Percentiles rank a stretch among this genome's conserved stretches.
These are phyloP conservation scores for Acer campestre DNA, from an alignment of 345 rosid species.

Conservation along the genomic window DNA sequence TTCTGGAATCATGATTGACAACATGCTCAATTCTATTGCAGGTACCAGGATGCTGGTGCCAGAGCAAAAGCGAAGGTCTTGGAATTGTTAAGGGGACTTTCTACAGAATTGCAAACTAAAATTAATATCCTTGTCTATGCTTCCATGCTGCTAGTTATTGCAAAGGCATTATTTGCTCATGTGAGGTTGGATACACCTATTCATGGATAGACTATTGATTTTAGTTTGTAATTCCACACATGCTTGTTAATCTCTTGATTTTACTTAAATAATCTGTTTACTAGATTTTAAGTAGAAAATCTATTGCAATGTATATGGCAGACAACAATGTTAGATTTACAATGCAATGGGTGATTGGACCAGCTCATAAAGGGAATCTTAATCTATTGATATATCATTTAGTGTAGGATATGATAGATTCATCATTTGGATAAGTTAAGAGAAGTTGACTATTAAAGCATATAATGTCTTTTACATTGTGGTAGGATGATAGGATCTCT, in stretches of 20 bases:
- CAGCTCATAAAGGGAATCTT: not conserved
- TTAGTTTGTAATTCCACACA: not conserved
- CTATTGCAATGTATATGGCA: not conserved
- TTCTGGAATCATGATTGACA: conserved; percentile 1
- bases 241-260: not conserved
- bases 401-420: not conserved
- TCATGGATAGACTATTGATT: not conserved
- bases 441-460: conserved; percentile 1
- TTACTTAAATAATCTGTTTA: not conserved
- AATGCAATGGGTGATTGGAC: not conserved
- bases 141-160: conserved; percentile 89
- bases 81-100: conserved; percentile 83
- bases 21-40: conserved; percentile 29
- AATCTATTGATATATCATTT: not conserved
- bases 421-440: not conserved
- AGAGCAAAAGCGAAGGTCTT: conserved; percentile 72
- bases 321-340: not conserved
- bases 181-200: conserved; percentile 60
- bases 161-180: conserved; percentile 85
- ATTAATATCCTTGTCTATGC: conserved; percentile 83
- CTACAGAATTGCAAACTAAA: conserved; percentile 76
- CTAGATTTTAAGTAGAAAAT: not conserved
- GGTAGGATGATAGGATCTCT: not conserved
- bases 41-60: conserved; percentile 86
- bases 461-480: not conserved